A percentile compares a stretch with the other conserved stretches of the same genome.
These are phyloP conservation scores for Mortierella sp. DNA, from an alignment of 371 early-diverging fungal genomes.

Conservation along the genomic window DNA sequence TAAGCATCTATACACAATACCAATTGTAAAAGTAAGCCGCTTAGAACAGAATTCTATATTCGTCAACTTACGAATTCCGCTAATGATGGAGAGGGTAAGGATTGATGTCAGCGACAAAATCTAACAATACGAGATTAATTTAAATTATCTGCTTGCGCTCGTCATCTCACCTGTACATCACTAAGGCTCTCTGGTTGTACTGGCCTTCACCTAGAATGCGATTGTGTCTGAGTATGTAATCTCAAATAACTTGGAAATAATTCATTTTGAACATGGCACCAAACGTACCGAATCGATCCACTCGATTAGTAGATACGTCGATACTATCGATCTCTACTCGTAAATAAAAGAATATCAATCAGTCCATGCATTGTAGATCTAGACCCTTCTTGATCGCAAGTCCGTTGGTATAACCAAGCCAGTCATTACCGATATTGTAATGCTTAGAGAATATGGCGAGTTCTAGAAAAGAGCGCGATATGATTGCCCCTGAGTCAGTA, in stretches of 20 bases:
- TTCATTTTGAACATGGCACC: neutral
- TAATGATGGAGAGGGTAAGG: constrained; percentile 1
- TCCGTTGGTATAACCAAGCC: neutral
- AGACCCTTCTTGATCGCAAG: neutral
- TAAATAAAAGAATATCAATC: neutral
- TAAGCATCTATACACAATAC: too few species aligned
- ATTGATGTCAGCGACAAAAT: too few species aligned
- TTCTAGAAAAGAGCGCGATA: constrained; percentile 54
- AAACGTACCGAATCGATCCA: constrained; percentile 66
- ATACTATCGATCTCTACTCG: constrained; percentile 62
- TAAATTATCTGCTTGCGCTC: neutral
- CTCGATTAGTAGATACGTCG: constrained; percentile 69
- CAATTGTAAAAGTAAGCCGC: too few species aligned
- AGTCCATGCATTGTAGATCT: neutral
- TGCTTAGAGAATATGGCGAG: constrained; percentile 66
- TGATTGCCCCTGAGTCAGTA: too few species aligned
- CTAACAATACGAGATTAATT: too few species aligned
- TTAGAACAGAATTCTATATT: too few species aligned
- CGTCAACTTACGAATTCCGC: constrained; percentile 73
- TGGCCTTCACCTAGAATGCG: constrained; percentile 61
- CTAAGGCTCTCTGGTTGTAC: constrained; percentile 61
- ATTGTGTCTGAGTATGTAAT: neutral
- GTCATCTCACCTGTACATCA: constrained; percentile 62
- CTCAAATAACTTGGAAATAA: neutral
- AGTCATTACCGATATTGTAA: constrained; percentile 62